phyloP scores from a whole-genome alignment of 306 rosid species.

The Herpetospermum pedunculosum region DNA sequence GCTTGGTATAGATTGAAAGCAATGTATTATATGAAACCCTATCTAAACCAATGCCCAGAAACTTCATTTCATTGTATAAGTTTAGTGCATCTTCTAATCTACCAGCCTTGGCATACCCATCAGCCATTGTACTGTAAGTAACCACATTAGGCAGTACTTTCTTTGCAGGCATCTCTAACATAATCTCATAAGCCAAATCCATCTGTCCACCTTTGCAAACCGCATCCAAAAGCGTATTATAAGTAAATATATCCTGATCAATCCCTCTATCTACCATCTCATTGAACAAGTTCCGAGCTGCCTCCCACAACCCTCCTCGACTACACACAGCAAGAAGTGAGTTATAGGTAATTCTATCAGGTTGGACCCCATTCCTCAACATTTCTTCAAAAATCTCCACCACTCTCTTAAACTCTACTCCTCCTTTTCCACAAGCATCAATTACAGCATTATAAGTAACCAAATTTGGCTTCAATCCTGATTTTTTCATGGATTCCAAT shows the following conservation, averaged over 20 bases:
- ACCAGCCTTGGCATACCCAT: slow-evolving; percentile 78
- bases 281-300: slow-evolving; percentile 40
- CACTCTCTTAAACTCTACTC: slow-evolving; percentile 48
- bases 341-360: slow-evolving; percentile 76
- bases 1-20: slow-evolving; percentile 67
- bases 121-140: slow-evolving; percentile 77
- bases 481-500: slow-evolving; percentile 47
- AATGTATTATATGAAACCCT: slow-evolving; percentile 77
- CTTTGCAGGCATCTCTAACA: slow-evolving; percentile 60
- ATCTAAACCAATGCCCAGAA: slow-evolving; percentile 42
- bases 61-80: slow-evolving; percentile 61
- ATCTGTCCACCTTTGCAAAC: slow-evolving; percentile 78
- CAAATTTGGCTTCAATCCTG: slow-evolving; percentile 69
- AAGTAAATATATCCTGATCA: slow-evolving; percentile 61
- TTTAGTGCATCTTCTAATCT: slow-evolving; percentile 62
- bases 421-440: slow-evolving; percentile 79
- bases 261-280: slow-evolving; percentile 65
- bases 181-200: slow-evolving; percentile 56
- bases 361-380: slow-evolving; percentile 40
- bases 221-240: slow-evolving; percentile 77
- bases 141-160: slow-evolving; percentile 64
- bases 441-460: slow-evolving; percentile 79
- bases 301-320: slow-evolving; percentile 74
- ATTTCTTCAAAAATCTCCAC: slow-evolving; percentile 61
- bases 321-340: slow-evolving; percentile 73